phyloP scores from a whole-genome alignment of 257 asterid genomes.

The Solanum phureja region DNA sequence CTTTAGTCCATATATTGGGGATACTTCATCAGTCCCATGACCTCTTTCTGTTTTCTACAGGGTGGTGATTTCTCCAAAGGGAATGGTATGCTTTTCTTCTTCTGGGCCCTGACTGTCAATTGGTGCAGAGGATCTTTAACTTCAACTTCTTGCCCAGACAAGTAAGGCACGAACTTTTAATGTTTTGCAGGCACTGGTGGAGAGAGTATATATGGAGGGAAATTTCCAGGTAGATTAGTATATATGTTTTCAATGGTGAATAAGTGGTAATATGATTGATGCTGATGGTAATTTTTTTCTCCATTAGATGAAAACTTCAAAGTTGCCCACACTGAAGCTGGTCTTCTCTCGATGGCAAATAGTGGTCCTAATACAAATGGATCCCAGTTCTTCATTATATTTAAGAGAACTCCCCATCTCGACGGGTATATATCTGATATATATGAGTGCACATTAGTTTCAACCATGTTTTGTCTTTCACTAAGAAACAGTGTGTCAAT shows the following conservation, averaged over 20 bases:
- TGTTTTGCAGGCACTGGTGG: constrained; percentile 99
- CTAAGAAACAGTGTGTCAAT: background rate
- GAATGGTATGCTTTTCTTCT: constrained; percentile 68
- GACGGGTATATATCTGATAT: constrained; percentile 54
- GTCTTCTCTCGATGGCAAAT: constrained; percentile 98
- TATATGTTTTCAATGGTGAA: constrained; percentile 1
- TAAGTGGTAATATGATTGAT: constrained; percentile 2
- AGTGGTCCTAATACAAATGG: constrained; percentile 92
- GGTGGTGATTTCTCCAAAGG: constrained; percentile 98
- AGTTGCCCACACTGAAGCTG: constrained; percentile 61
- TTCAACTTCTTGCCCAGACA: constrained; percentile 60
- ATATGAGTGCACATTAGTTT: background rate
- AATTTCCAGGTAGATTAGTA: constrained; percentile 57
- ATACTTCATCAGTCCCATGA: background rate
- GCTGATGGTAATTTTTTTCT: background rate
- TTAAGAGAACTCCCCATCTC: constrained; percentile 89
- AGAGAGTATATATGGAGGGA: constrained; percentile 96
- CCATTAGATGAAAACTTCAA: constrained; percentile 83
- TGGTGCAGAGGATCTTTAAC: constrained; percentile 48
- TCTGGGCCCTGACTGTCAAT: constrained; percentile 52
- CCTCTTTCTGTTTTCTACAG: constrained; percentile 32
- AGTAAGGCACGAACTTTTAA: constrained; percentile 63
- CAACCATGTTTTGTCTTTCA: background rate
- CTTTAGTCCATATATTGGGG: background rate
- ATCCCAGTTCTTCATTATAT: constrained; percentile 87